A percentile compares a stretch with the other conserved stretches of the same genome.
Evolutionary conservation across 225 moss, liverwort and hornwort species (phyloP).

Genomic region (Sphagnum tenellum): DNA sequence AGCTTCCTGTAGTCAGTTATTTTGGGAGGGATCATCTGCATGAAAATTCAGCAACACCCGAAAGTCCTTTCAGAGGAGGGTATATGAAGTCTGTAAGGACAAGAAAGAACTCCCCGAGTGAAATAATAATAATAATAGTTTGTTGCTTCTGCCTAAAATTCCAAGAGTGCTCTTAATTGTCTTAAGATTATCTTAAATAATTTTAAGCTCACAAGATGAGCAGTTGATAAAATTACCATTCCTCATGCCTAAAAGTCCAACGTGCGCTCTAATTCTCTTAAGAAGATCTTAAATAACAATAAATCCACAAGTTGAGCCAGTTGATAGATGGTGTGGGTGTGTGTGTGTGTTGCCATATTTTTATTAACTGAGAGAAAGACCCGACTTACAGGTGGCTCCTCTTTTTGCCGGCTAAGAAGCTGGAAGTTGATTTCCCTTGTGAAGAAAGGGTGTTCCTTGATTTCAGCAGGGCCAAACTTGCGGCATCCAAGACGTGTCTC

Average conservation of each 20-base stretch:
- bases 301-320: no score
- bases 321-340: no score
- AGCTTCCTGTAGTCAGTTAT: constrained; percentile 55
- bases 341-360: no score
- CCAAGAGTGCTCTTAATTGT: no score
- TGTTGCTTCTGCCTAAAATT: background rate
- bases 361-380: no score
- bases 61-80: no score
- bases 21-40: constrained; percentile 83
- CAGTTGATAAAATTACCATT: no score
- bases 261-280: no score
- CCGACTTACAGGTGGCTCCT: constrained; percentile 74
- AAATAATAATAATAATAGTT: background rate
- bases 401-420: constrained; percentile 75
- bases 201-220: no score
- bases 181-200: no score
- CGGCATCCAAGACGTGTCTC: constrained; percentile 85
- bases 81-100: no score
- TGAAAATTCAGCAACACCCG: background rate
- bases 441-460: constrained; percentile 89
- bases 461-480: constrained; percentile 47
- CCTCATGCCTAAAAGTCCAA: background rate
- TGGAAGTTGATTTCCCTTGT: constrained; percentile 83
- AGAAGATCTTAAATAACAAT: no score
- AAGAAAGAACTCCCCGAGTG: background rate